A percentile compares a stretch with the other conserved stretches of the same genome.
Conservation (phyloP, 140 eudicot genomes). For the Anethum foeniculum region DNA sequence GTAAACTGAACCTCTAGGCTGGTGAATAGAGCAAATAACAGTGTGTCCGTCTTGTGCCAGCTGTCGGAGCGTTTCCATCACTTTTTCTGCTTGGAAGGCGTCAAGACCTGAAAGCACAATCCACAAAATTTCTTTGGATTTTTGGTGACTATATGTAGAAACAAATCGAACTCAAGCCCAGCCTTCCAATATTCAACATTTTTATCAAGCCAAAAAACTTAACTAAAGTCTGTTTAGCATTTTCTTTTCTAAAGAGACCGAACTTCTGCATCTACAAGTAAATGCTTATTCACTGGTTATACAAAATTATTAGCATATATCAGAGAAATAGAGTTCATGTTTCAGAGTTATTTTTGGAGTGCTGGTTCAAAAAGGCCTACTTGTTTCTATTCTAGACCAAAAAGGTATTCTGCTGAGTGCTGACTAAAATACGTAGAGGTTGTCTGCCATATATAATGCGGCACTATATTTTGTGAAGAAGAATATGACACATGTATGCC, state of each 20-base stretch:
- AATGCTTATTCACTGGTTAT: background rate
- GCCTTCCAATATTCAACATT: background rate
- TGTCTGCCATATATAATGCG: background rate
- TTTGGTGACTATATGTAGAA: background rate
- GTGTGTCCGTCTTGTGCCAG: conserved; percentile 98
- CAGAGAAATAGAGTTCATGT: background rate
- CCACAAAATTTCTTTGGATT: background rate
- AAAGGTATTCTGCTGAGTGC: background rate
- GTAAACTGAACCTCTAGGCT: conserved; percentile 93
- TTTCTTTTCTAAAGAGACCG: background rate
- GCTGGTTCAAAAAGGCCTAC: background rate
- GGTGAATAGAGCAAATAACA: conserved; percentile 98
- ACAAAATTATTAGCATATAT: background rate
- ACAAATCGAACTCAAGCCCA: background rate
- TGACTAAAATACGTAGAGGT: background rate
- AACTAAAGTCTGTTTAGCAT: background rate
- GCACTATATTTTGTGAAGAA: background rate
- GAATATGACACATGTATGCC: background rate
- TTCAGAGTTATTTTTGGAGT: background rate
- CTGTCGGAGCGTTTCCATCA: conserved; percentile 92
- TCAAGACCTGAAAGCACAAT: conserved; percentile 74
- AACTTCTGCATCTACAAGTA: conserved; percentile 3
- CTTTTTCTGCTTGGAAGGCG: conserved; percentile 98
- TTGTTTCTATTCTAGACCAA: background rate
- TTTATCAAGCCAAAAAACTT: background rate